Percentiles rank a stretch among this genome's conserved stretches.
phyloP scores from a whole-genome alignment of 495 filamentous ascomycete genomes.

The Penicillium atrosanguineum region DNA sequence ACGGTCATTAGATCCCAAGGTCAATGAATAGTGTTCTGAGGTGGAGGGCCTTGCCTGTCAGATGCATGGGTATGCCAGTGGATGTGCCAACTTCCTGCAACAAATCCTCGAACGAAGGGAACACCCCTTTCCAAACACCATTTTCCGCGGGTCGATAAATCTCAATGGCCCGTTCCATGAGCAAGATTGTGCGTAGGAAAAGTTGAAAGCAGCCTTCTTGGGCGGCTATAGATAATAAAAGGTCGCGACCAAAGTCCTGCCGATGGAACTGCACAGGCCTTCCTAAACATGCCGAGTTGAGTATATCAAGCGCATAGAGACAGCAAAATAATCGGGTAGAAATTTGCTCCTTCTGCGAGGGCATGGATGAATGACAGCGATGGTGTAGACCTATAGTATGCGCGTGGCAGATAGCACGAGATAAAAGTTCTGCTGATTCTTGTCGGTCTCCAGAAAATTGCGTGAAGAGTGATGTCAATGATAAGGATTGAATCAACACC shows the following conservation, averaged over 20 bases:
- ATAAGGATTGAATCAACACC: conserved; percentile 3
- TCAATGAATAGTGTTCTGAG: too few relatives aligned
- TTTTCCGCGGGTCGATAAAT: conserved; percentile 1
- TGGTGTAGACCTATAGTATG: conserved; percentile 3
- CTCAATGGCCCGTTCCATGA: conserved; percentile 1
- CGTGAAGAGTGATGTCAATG: conserved; percentile 3
- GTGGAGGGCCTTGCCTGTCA: not conserved
- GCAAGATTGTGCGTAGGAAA: conserved; percentile 1
- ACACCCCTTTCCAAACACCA: not conserved
- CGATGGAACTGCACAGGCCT: conserved; percentile 5
- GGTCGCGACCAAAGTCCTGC: conserved; percentile 1
- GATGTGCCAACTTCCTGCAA: conserved; percentile 1
- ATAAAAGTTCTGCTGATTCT: conserved; percentile 5
- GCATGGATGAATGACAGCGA: not conserved
- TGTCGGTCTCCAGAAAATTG: conserved; percentile 6
- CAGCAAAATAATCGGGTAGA: conserved; percentile 2
- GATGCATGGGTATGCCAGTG: not conserved
- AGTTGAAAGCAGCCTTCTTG: conserved; percentile 4
- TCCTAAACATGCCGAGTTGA: conserved; percentile 2
- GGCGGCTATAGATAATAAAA: not conserved
- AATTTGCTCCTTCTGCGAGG: not conserved
- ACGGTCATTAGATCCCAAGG: not conserved
- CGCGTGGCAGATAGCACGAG: conserved; percentile 2
- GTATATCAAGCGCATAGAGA: conserved; percentile 3
- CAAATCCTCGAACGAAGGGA: conserved; percentile 5